phyloP scores from a whole-genome alignment of 2,329 filamentous ascomycete species.

The Trichoderma hamatum region DNA sequence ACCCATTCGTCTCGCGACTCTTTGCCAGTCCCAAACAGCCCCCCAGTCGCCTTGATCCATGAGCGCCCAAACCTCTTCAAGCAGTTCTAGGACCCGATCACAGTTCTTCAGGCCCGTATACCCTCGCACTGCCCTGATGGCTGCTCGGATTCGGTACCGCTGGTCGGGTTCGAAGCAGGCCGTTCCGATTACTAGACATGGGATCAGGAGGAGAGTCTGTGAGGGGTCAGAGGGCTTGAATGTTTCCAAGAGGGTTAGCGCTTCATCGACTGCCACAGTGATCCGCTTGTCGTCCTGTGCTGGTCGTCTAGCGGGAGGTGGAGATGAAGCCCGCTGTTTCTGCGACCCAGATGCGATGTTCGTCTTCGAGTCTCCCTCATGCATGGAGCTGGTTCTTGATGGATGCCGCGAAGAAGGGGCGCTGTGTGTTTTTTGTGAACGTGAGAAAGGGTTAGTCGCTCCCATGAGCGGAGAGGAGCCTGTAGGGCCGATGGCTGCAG shows the following conservation, averaged over 20 bases:
- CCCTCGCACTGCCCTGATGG: conserved; percentile 54
- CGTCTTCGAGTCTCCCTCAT: conserved; percentile 40
- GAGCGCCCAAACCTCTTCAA: conserved; percentile 62
- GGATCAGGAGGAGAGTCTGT: conserved; percentile 63
- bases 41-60: conserved; percentile 62
- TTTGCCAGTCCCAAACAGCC: conserved; percentile 67
- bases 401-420: conserved; percentile 41
- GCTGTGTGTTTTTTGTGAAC: conserved; percentile 36
- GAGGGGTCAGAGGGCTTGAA: conserved; percentile 61
- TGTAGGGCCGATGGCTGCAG: conserved; percentile 36
- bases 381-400: conserved; percentile 47
- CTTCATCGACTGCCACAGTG: conserved; percentile 59
- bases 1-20: conserved; percentile 54
- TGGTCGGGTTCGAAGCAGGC: conserved; percentile 58
- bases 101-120: conserved; percentile 65
- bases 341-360: conserved; percentile 31
- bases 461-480: conserved; percentile 31
- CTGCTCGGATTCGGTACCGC: conserved; percentile 54
- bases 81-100: conserved; percentile 55
- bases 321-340: conserved; percentile 40
- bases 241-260: conserved; percentile 56
- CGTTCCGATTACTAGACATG: conserved; percentile 63
- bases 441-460: conserved; percentile 25
- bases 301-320: conserved; percentile 52
- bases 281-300: conserved; percentile 55